Base-by-base conservation (phyloP, 768 basidiomycete species). In the Leccinum ochraceum region DNA sequence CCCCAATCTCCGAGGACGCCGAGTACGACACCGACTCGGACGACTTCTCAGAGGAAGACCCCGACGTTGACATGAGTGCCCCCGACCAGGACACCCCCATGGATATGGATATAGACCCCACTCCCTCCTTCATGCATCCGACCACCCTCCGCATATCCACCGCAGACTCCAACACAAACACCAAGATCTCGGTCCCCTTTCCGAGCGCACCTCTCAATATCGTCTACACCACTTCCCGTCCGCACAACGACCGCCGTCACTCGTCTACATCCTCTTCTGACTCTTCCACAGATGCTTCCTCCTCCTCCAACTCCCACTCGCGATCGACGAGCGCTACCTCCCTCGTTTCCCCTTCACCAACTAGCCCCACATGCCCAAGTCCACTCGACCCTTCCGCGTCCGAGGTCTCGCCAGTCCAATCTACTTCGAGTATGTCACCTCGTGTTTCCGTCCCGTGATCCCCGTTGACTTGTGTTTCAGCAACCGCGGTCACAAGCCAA, bases 91-190 rank as follows among this genome's bases (percentile, higher is more conserved):
- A 73, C 42, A 10, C 58, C 10, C 61, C 54, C 57, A 71, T 74
- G 69, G 70, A 75, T 49, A 42, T 74, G 69, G 70, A 75, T 49
- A 42, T 71, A 30, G 75, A 75, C 57, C 48, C 64, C 3, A n/a
- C 57, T 3, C 53, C 64, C 7, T 22, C 69, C 22, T 74, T 77
- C 57, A 78, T 79, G 78, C 78, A 79, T 54, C 78, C 78, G 3
- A 69, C 77, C 51, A 59, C 69, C n/a, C 71, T 73, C 64, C 70
- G 69, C 66, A 70, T 72, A 69, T 62, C 69, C 59, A 69, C 71
- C 59, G 63, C 63, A 51, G 61, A 63, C 57, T 36, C 39, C 17
- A 32, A 13, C 53, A 50, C 59, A 7, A 57, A 64, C 60, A 60
- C 55, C 10, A 61, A 59, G 10, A 61, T 59, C 0, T 54, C 63